Evolutionary conservation across 495 filamentous ascomycete genomes (phyloP), one percentile per base, ranked within the genome.

Genomic region (Penicillium atrosanguineum): DNA sequence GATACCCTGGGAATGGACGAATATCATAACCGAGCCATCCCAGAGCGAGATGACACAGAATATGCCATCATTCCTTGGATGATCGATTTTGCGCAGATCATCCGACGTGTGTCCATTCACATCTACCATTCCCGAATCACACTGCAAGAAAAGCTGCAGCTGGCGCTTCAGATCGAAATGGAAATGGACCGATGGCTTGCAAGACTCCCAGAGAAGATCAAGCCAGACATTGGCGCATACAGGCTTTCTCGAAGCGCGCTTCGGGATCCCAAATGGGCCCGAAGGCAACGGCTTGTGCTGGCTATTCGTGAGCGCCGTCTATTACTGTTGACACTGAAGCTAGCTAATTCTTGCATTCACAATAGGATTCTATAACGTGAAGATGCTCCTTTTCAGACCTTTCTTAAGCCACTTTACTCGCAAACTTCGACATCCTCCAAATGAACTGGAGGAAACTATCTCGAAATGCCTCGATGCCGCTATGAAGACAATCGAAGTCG

Each of bases 1-100:
- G 72, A 75, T 47, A 75, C 72, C 0, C 60, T 75, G 9, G 72
- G 72, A 42, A 72, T 75, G 65, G 70, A 75, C 36, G 72, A 75
- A 56, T 75, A 73, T 42, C 72, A 75, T 46, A 73, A 73, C 36
- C 64, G 72, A 39, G 62, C 67, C 15, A 67, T 72, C 16, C 72
- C 72, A 7, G 59, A 63, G 7, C 60, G 72, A 34, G 69, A 75
- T 52, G 60, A 70, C 45, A 63, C 70, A 1, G 69, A 75, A 50
- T 71, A 67, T 50, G 68, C 67, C 46, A 72, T 75, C 8, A 75
- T 75, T 19, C 70, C 72, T 0, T 71, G 68, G 64, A 75, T 75
- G 72, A 68, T 72, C 14, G 72, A 75, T 31, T 70, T 72, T 46
- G 69, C 70, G 1, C 69, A 69, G 34, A 73, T 75, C 4, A 72